Conservation (phyloP, 1,284 basidiomycete genomes). For the Ganoderma sinense region DNA sequence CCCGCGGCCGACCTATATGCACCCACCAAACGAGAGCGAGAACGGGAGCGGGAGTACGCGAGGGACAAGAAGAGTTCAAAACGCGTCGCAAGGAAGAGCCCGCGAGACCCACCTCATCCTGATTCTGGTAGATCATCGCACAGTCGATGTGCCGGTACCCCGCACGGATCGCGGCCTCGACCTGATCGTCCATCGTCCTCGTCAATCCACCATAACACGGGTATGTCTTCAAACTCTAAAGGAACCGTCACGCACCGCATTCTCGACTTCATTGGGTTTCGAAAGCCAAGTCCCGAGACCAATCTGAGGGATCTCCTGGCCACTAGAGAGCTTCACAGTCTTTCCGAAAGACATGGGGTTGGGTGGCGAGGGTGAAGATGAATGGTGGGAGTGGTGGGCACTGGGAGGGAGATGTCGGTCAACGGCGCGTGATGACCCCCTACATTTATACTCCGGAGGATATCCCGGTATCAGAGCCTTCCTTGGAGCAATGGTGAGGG, state of each 20-base stretch:
- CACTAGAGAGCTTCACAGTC: constrained; percentile 58
- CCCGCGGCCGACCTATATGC: constrained; percentile 61
- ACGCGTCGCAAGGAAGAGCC: background rate
- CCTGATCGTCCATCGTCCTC: constrained; percentile 47
- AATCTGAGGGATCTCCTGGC: constrained; percentile 68
- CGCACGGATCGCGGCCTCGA: constrained; percentile 73
- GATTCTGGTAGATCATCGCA: constrained; percentile 77
- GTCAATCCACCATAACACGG: background rate
- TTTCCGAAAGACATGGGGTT: constrained; percentile 67
- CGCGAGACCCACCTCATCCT: constrained; percentile 63
- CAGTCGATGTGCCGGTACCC: constrained; percentile 87
- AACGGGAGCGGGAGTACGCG: background rate
- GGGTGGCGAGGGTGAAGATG: background rate
- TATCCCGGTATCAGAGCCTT: background rate
- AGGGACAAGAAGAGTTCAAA: background rate
- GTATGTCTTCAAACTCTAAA: background rate
- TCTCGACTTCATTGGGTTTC: constrained; percentile 79
- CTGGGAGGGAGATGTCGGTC: constrained; percentile 16
- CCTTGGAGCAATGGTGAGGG: background rate
- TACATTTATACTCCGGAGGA: constrained; percentile 2
- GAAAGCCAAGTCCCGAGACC: constrained; percentile 89
- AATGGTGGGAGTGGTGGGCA: constrained; percentile 1
- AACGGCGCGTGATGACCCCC: constrained; percentile 15
- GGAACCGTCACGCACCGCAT: constrained; percentile 58
- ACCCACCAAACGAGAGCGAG: background rate